A percentile compares a stretch with the other conserved stretches of the same genome.
Evolutionary conservation across 106 monocot species (phyloP).

Genomic region (Gastrodia elata): DNA sequence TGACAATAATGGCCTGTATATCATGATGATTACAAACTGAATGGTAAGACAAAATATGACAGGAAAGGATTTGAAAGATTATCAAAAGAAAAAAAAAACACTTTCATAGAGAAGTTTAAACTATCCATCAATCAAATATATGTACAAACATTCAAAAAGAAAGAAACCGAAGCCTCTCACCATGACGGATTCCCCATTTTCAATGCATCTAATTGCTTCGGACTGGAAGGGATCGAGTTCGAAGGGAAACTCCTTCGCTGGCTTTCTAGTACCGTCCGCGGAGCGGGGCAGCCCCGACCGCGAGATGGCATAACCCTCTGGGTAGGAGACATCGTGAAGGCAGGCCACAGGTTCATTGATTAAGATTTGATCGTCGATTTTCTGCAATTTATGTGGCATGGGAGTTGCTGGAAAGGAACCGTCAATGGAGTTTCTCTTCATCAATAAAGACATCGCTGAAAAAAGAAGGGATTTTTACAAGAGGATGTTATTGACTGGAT

Average conservation of each 20-base stretch:
- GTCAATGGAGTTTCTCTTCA: conserved; percentile 57
- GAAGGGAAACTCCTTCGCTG: conserved; percentile 71
- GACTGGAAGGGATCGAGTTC: conserved; percentile 87
- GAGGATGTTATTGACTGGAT: not conserved
- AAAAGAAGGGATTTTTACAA: not conserved
- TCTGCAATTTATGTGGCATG: conserved; percentile 18
- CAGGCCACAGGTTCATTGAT: conserved; percentile 47
- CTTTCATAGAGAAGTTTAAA: not conserved
- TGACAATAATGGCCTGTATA: too few species aligned
- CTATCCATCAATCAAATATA: not conserved
- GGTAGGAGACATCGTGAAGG: conserved; percentile 89
- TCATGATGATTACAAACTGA: not conserved
- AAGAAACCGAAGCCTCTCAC: conserved; percentile 13
- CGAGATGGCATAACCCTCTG: conserved; percentile 44
- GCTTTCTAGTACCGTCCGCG: conserved; percentile 22
- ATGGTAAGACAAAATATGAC: not conserved
- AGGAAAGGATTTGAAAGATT: not conserved
- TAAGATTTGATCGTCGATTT: not conserved
- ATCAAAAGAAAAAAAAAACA: not conserved
- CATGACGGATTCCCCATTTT: conserved; percentile 93
- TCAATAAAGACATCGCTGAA: conserved; percentile 15
- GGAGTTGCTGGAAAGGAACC: not conserved
- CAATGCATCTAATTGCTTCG: conserved; percentile 75
- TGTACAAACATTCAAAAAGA: not conserved
- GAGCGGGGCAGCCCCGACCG: not conserved